Evolutionary conservation across 805 yeast species (phyloP).

Genomic region (Crinitomyces ghanaensis): DNA sequence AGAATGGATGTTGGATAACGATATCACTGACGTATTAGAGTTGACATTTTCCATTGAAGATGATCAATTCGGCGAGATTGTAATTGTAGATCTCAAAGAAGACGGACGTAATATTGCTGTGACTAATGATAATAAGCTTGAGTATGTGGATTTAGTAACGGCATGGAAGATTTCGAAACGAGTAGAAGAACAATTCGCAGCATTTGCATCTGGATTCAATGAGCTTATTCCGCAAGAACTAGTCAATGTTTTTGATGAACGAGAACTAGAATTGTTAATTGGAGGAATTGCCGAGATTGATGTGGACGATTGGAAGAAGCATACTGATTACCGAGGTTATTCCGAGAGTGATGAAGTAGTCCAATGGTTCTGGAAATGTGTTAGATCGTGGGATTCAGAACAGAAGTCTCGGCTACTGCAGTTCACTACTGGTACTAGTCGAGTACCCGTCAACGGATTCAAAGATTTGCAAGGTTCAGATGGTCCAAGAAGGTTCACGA

Average conservation of each 20-base stretch:
- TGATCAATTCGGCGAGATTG: conserved; percentile 89
- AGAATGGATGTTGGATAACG: conserved; percentile 93
- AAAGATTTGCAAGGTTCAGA: conserved; percentile 98
- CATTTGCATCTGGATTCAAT: conserved; percentile 94
- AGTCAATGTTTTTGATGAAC: conserved; percentile 93
- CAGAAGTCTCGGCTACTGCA: conserved; percentile 92
- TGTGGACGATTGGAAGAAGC: conserved; percentile 98
- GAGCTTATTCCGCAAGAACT: conserved; percentile 95
- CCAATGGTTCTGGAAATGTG: conserved; percentile 98
- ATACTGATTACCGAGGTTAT: conserved; percentile 97
- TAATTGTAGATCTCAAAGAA: conserved; percentile 80
- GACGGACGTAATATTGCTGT: conserved; percentile 84
- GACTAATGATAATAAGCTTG: conserved; percentile 87
- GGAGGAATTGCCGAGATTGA: conserved; percentile 98
- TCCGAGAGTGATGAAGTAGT: conserved; percentile 93
- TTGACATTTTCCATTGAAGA: conserved; percentile 78
- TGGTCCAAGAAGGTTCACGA: conserved; percentile 98
- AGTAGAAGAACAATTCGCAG: conserved; percentile 91
- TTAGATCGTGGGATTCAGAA: conserved; percentile 89
- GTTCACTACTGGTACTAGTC: conserved; percentile 97
- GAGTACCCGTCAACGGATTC: conserved; percentile 98
- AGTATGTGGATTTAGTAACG: conserved; percentile 86
- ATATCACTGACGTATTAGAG: conserved; percentile 77
- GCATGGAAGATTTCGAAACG: conserved; percentile 94
- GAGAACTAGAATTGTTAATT: conserved; percentile 89